Base-by-base conservation (phyloP, 768 basidiomycete species). In the Sarcomyxa edulis region DNA sequence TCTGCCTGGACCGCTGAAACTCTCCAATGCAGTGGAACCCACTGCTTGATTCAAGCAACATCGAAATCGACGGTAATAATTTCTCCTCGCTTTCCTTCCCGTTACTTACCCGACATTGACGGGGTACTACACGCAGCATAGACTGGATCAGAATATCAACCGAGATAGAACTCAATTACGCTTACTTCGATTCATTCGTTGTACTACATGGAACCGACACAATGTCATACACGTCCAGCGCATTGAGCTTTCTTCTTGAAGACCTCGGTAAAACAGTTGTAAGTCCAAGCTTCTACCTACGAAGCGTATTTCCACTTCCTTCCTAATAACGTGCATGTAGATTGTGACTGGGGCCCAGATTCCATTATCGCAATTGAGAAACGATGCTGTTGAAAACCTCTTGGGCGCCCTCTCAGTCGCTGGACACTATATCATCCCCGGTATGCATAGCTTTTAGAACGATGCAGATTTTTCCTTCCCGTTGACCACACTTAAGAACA, bases 261-360 rank as follows among this genome's bases (percentile, higher is more conserved):
- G 91, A 96, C 48, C 72, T 97, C 3, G 90, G 91, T 33, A 93
- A 91, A 64, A 92, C 89, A 1, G 84, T 93, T 50, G 87, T 89
- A 68, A 27, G 59, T 30, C 25, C 19, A 8, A 26, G 2, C 16
- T 18, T n/a, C 35, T 39, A n/a, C 27, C 24, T 36, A 20, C 34
- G 20, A 14, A 20, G 16, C n/a, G 25, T 30, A 27, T 14, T 32
- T 33, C 19, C 36, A 10, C 7, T 25, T 19, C 25, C 26, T 9
- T 11, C 28, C n/a, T 32, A 18, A 24, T 35, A 29, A 16, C 28
- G 31, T 7, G 20, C n/a, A 25, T 25, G 38, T 37, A 91, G 89
- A 90, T 95, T 42, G 49, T 94, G 21, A 95, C 90, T 1, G 94
- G 93, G 9, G 91, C 93, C 0, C 94, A 96, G 63, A 95, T 97